Evolutionary conservation across 805 yeast species (phyloP).

Genomic region (Candida xiaguanensis): DNA sequence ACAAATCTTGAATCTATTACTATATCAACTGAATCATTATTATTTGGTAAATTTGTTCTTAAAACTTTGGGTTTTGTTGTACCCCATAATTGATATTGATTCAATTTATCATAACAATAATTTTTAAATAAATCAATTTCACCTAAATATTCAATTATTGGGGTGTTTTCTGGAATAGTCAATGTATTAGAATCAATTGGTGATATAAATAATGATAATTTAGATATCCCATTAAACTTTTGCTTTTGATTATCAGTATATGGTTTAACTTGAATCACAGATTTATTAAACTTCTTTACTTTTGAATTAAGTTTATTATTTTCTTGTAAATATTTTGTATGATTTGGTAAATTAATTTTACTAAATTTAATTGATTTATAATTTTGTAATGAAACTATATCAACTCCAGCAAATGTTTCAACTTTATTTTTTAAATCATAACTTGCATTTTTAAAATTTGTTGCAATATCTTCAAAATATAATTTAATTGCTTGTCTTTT

Average conservation of each 20-base stretch:
- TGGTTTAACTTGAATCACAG: slow-evolving; percentile 48
- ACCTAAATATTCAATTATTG: slow-evolving; percentile 65
- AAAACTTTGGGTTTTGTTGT: slow-evolving; percentile 48
- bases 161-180: slow-evolving; percentile 42
- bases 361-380: slow-evolving; percentile 29
- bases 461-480: slow-evolving; percentile 20
- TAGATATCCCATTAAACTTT: slow-evolving; percentile 66
- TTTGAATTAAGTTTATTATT: slow-evolving; percentile 27
- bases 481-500: slow-evolving; percentile 32
- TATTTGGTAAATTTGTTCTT: slow-evolving; percentile 15
- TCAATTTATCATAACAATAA: slow-evolving; percentile 61
- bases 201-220: slow-evolving; percentile 55
- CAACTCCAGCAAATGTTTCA: slow-evolving; percentile 11
- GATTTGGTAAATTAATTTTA: slow-evolving; percentile 30
- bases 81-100: slow-evolving; percentile 76
- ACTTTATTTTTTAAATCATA: slow-evolving; percentile 6
- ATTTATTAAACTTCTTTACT: slow-evolving; percentile 19
- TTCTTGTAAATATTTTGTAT: slow-evolving; percentile 27
- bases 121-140: slow-evolving; percentile 63
- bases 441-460: slow-evolving; percentile 11
- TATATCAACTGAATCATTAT: slow-evolving; percentile 33
- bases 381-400: slow-evolving; percentile 21
- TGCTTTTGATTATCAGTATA: slow-evolving; percentile 56
- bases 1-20: slow-evolving; percentile 74
- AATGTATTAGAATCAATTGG: slow-evolving; percentile 10